A percentile compares a stretch with the other conserved stretches of the same genome.
These are phyloP conservation scores for Inosperma sp. DNA, from an alignment of 768 basidiomycete species.

Conservation along the genomic window DNA sequence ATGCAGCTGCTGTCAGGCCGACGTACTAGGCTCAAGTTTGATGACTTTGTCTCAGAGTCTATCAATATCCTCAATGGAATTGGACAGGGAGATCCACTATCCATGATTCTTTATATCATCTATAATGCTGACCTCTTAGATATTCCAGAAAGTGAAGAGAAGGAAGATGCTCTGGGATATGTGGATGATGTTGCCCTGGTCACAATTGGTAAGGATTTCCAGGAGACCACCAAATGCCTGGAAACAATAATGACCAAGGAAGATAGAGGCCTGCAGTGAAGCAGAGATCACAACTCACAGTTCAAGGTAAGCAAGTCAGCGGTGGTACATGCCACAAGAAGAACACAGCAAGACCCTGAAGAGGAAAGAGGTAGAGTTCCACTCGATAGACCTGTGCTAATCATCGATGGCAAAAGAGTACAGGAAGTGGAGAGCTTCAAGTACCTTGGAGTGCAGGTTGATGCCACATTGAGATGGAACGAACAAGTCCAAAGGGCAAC, in stretches of 20 bases:
- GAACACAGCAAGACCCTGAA: neutral
- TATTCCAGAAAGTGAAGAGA: neutral
- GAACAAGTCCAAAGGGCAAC: neutral
- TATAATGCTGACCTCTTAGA: constrained; percentile 23
- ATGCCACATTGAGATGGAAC: constrained; percentile 19
- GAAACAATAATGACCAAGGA: too few species aligned
- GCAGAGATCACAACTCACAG: constrained; percentile 22
- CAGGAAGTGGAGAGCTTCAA: constrained; percentile 3
- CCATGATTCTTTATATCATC: constrained; percentile 22
- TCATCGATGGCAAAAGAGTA: constrained; percentile 11
- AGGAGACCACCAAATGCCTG: constrained; percentile 19
- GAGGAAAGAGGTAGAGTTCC: neutral
- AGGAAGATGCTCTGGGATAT: constrained; percentile 24
- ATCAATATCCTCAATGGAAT: too few species aligned
- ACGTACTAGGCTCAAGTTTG: constrained; percentile 13
- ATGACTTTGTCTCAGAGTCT: too few species aligned
- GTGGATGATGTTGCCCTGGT: constrained; percentile 27
- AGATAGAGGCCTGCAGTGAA: constrained; percentile 27
- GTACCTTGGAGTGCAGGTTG: constrained; percentile 21
- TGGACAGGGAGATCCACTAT: constrained; percentile 21
- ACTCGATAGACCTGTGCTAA: neutral
- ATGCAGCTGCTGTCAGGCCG: constrained; percentile 16
- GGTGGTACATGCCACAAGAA: constrained; percentile 18
- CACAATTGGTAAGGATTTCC: constrained; percentile 22
- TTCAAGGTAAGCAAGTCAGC: constrained; percentile 31